Base-by-base conservation (phyloP, 257 asterid genomes). In the Nicotiana noctiflora region DNA sequence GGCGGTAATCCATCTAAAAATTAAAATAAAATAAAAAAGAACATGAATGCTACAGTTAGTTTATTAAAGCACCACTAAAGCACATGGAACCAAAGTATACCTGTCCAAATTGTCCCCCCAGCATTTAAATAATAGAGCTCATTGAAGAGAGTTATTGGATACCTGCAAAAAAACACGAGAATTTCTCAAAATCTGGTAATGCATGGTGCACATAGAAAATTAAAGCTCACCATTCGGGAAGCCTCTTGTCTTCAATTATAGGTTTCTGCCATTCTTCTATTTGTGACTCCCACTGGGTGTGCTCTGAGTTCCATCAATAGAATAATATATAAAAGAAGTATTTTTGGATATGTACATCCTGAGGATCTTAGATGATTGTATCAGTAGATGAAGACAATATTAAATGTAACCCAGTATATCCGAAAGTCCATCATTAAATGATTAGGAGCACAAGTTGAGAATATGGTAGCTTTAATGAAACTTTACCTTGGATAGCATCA, bases 61-160 rank as follows among this genome's bases (percentile, higher is more conserved):
- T 46, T 74, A 49, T 74, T 74, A 25, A 74, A 74, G 23, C 62
- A 49, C 44, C 8, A 1, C 27, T 25, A 74, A 49, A 49, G 15
- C 78, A 23, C 34, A 46, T 21, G 19, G 15, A 72, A 72, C 27
- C 78, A 23, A 46, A 72, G 37, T 21, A 74, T 74, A 74, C 99
- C 99, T 87, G 99, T 96, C 99, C 98, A 96, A 81, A 92, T 94
- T 85, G 99, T 82, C 75, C 98, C 98, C 79, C 98, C 99, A 0
- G 98, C 68, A 85, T 90, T 96, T 68, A 96, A 92, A 89, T 89
- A 94, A 90, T 96, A 96, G 83, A 96, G 96, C 88, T 96, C 99
- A 65, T 96, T 96, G 92, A 96, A 94, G 67, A 96, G 97, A 72
- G 98, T 93, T 80, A 88, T 62, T 2, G 98, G 97, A 75, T 96